Conservation (phyloP, 169 alveolate species). For the Cystoisospora suis region DNA sequence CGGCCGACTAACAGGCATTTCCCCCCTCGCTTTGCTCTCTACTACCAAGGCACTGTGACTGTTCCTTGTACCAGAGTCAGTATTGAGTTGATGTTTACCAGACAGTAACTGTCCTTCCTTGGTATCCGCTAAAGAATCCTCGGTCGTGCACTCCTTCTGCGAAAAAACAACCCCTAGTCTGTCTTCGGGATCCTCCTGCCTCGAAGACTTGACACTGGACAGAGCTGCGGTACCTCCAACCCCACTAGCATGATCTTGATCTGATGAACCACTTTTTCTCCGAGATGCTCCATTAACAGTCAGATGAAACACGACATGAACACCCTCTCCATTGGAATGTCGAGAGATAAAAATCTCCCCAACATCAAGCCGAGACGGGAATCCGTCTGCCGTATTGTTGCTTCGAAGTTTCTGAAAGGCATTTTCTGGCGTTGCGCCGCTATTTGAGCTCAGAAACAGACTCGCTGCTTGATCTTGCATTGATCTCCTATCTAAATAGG, state of each 20-base stretch:
- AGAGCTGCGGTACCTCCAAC: too few relatives aligned
- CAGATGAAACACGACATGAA: background rate
- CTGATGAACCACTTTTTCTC: background rate
- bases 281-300: background rate
- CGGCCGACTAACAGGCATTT: background rate
- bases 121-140: background rate
- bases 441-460: too few relatives aligned
- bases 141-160: background rate
- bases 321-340: constrained; percentile 11
- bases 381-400: too few relatives aligned
- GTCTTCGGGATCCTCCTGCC: too few relatives aligned
- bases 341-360: constrained; percentile 19
- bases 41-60: background rate
- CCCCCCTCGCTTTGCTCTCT: background rate
- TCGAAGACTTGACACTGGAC: too few relatives aligned
- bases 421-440: too few relatives aligned
- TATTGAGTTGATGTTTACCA: background rate
- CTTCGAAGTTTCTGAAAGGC: too few relatives aligned
- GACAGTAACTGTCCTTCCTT: background rate
- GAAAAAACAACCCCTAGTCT: background rate
- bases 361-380: background rate
- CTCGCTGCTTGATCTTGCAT: background rate
- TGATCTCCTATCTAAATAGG: background rate
- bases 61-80: background rate
- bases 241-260: background rate